phyloP scores from a whole-genome alignment of 2,329 filamentous ascomycete genomes.

The Fusarium penzigii region DNA sequence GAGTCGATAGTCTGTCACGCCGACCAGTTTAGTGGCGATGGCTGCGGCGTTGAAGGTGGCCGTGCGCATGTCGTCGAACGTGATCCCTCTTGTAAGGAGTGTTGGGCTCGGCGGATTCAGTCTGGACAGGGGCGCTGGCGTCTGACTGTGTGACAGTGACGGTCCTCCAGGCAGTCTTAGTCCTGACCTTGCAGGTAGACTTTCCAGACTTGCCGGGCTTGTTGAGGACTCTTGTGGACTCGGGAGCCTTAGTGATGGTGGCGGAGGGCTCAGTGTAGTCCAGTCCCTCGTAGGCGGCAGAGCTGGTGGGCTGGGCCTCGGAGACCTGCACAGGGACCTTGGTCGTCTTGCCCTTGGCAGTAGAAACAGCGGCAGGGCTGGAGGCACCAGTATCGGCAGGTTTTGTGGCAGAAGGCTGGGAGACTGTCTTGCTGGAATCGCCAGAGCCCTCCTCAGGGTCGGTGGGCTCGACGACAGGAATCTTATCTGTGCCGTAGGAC shows the following conservation, averaged over 20 bases:
- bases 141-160: slow-evolving; percentile 43
- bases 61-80: slow-evolving; percentile 37
- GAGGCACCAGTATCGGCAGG: slow-evolving; percentile 5
- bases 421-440: slow-evolving; percentile 9
- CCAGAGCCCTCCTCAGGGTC: slow-evolving; percentile 4
- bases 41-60: slow-evolving; percentile 28
- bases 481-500: slow-evolving; percentile 40
- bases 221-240: slow-evolving; percentile 19
- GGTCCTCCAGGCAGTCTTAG: slow-evolving; percentile 46
- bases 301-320: slow-evolving; percentile 7
- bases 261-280: slow-evolving; percentile 16
- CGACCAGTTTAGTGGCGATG: slow-evolving; percentile 26
- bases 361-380: slow-evolving; percentile 10
- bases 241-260: slow-evolving; percentile 9
- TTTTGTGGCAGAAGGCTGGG: slow-evolving; percentile 13
- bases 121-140: slow-evolving; percentile 18
- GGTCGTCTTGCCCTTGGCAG: slow-evolving; percentile 8
- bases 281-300: slow-evolving; percentile 15
- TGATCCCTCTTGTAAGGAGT: slow-evolving; percentile 26
- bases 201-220: slow-evolving; percentile 17
- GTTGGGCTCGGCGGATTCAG: slow-evolving; percentile 11
- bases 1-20: slow-evolving; percentile 9
- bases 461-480: slow-evolving; percentile 5
- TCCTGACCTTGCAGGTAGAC: slow-evolving; percentile 29
- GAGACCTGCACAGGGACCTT: slow-evolving; percentile 4